phyloP scores from a whole-genome alignment of 495 filamentous ascomycete species.

The Amorphotheca resinae region DNA sequence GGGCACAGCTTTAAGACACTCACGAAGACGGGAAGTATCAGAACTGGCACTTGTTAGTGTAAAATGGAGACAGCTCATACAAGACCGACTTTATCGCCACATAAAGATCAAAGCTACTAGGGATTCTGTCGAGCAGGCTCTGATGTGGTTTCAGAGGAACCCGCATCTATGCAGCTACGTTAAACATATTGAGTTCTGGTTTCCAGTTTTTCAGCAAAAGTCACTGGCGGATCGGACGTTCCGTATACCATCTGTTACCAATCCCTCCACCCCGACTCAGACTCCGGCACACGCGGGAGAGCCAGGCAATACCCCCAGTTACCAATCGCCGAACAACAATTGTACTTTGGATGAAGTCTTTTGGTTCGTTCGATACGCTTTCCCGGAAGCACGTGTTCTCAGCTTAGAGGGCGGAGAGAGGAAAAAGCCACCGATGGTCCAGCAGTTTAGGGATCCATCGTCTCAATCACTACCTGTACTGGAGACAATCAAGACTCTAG shows the following conservation, averaged over 20 bases:
- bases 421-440: constrained; percentile 53
- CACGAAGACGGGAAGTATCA: constrained; percentile 50
- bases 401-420: constrained; percentile 68
- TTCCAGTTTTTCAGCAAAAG: constrained; percentile 33
- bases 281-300: constrained; percentile 11
- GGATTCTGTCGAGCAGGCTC: constrained; percentile 40
- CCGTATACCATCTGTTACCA: constrained; percentile 35
- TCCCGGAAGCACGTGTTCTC: constrained; percentile 47
- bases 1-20: constrained; percentile 53
- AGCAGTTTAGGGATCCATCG: constrained; percentile 34
- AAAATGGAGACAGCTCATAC: constrained; percentile 51
- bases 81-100: constrained; percentile 58
- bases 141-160: constrained; percentile 43
- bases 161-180: constrained; percentile 49
- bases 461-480: constrained; percentile 30
- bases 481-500: constrained; percentile 39
- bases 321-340: constrained; percentile 46
- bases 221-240: constrained; percentile 13
- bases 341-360: constrained; percentile 58
- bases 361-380: constrained; percentile 39
- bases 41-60: constrained; percentile 49
- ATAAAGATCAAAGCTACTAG: constrained; percentile 61
- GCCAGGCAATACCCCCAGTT: constrained; percentile 14
- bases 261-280: constrained; percentile 29
- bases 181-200: constrained; percentile 61